Percentiles rank a stretch among this genome's conserved stretches.
Conservation (phyloP, 2,329 filamentous ascomycete species). For the Hypoxylon sp. region DNA sequence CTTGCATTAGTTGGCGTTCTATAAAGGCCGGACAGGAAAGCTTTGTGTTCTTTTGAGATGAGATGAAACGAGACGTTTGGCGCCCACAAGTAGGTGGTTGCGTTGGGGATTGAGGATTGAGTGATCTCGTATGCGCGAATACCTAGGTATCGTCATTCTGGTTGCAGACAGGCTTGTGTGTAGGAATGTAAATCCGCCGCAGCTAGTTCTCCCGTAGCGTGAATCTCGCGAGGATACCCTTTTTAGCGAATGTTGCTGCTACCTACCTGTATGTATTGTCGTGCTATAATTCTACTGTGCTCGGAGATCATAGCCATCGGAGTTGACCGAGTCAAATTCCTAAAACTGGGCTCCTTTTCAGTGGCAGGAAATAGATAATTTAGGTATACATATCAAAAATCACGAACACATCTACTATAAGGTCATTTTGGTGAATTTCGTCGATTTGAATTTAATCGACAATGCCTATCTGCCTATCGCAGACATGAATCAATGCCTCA, state of each 20-base stretch:
- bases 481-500: conserved; percentile 17
- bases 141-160: conserved; percentile 15
- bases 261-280: background rate
- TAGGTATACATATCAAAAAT: conserved; percentile 4
- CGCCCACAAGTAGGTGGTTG: conserved; percentile 3
- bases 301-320: background rate
- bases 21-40: conserved; percentile 24
- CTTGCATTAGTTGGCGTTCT: conserved; percentile 44
- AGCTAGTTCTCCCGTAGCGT: conserved; percentile 29
- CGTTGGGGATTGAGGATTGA: background rate
- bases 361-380: no score
- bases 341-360: background rate
- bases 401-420: background rate
- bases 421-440: conserved; percentile 9
- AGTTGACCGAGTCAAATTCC: conserved; percentile 1
- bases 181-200: conserved; percentile 11
- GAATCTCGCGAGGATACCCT: conserved; percentile 34
- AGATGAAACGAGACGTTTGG: background rate
- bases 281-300: background rate
- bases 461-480: conserved; percentile 11
- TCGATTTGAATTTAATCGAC: conserved; percentile 27
- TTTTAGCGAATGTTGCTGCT: conserved; percentile 1
- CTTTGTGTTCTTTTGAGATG: conserved; percentile 13
- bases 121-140: conserved; percentile 1
- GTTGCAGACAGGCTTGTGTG: conserved; percentile 26